phyloP scores from a whole-genome alignment of 495 filamentous ascomycete species.

The Aspergillus coremiiformis region DNA sequence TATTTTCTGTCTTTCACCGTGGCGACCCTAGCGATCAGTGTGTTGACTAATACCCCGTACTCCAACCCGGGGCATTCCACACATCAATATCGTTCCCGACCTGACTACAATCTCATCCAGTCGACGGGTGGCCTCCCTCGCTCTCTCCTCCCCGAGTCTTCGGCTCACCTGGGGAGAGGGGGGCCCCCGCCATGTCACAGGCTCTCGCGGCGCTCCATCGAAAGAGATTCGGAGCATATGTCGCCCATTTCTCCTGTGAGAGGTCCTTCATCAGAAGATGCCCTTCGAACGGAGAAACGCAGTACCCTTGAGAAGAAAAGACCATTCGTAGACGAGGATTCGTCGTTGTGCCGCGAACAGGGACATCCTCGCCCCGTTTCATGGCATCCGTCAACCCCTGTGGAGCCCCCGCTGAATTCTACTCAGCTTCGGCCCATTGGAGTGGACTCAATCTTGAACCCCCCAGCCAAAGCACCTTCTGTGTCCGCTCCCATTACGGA shows the following conservation, averaged over 20 bases:
- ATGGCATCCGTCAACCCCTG: slow-evolving; percentile 35
- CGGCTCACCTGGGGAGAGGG: slow-evolving; percentile 33
- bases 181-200: slow-evolving; percentile 41
- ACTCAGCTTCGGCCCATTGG: slow-evolving; percentile 40
- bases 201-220: slow-evolving; percentile 17
- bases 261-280: slow-evolving; percentile 25
- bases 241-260: slow-evolving; percentile 37
- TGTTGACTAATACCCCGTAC: slow-evolving; percentile 29
- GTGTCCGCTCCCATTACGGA: slow-evolving; percentile 4
- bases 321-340: slow-evolving; percentile 15
- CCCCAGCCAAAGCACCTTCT: slow-evolving; percentile 25
- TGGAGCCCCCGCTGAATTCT: slow-evolving; percentile 33
- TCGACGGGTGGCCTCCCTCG: slow-evolving; percentile 34
- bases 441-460: slow-evolving; percentile 46
- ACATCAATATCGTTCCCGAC: slow-evolving; percentile 28
- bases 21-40: slow-evolving; percentile 39
- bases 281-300: slow-evolving; percentile 18
- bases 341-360: slow-evolving; percentile 19
- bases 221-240: slow-evolving; percentile 40
- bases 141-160: slow-evolving; percentile 27
- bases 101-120: slow-evolving; percentile 18
- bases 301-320: slow-evolving; percentile 24
- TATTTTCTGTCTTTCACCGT: slow-evolving; percentile 22
- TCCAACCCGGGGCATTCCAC: slow-evolving; percentile 29
- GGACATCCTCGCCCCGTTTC: slow-evolving; percentile 29